phyloP scores from a whole-genome alignment of 176 grass and related monocot genomes.

The Carex littledalei region DNA sequence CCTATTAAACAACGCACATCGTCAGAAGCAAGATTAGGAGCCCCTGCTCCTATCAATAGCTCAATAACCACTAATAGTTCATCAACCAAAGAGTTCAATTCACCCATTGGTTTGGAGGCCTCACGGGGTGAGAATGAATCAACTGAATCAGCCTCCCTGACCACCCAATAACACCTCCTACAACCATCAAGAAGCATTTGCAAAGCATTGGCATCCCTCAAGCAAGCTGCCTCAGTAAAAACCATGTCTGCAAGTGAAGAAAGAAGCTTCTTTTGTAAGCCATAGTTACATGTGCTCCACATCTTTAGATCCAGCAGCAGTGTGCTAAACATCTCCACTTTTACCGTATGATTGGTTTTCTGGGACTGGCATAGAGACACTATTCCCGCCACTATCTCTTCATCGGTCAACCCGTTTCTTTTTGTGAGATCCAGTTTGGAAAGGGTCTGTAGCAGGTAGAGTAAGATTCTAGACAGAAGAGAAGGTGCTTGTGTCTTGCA shows the following conservation, averaged over 20 bases:
- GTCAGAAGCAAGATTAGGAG: slow-evolving; percentile 53
- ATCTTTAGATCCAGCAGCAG: slow-evolving; percentile 88
- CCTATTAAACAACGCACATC: slow-evolving; percentile 88
- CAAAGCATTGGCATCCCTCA: slow-evolving; percentile 87
- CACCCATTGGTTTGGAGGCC: slow-evolving; percentile 57
- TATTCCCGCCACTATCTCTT: slow-evolving; percentile 81
- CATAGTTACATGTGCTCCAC: slow-evolving; percentile 93
- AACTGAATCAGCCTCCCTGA: slow-evolving; percentile 66
- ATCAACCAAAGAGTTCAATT: slow-evolving; percentile 91
- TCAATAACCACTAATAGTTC: slow-evolving; percentile 96
- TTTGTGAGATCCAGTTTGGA: slow-evolving; percentile 49
- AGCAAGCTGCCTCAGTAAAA: slow-evolving; percentile 77
- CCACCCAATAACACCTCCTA: slow-evolving; percentile 91
- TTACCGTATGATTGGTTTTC: slow-evolving; percentile 67
- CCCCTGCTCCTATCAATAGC: slow-evolving; percentile 73
- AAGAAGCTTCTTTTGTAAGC: slow-evolving; percentile 97
- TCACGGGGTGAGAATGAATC: slow-evolving; percentile 52
- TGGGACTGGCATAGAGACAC: slow-evolving; percentile 93
- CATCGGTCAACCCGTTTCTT: slow-evolving; percentile 42
- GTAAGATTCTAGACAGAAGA: slow-evolving; percentile 76
- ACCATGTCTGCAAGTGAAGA: slow-evolving; percentile 98
- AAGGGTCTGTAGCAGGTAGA: slow-evolving; percentile 63
- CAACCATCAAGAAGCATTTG: slow-evolving; percentile 99
- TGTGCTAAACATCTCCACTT: slow-evolving; percentile 87
- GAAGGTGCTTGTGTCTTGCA: slow-evolving; percentile 70